Conservation (phyloP, 768 basidiomycete species). For the Trametes punicea region DNA sequence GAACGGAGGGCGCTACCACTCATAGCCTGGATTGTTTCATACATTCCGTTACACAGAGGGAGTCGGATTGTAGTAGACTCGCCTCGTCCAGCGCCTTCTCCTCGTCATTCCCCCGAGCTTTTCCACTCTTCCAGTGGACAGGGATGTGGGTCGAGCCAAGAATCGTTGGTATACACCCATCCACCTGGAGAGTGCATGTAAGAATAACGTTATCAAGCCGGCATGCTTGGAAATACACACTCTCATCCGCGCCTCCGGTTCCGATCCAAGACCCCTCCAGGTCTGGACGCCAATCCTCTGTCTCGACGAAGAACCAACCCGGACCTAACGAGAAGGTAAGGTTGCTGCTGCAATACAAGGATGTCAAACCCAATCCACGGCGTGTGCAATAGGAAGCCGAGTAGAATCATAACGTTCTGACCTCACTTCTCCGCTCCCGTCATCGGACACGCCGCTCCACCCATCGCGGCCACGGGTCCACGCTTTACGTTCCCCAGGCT, state of each 20-base stretch:
- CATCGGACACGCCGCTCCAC: conserved; percentile 54
- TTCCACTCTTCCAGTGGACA: conserved; percentile 41
- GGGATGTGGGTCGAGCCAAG: conserved; percentile 56
- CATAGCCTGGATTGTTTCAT: no score
- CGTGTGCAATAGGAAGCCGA: conserved; percentile 1
- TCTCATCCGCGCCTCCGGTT: conserved; percentile 33
- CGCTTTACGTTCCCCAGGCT: conserved; percentile 46
- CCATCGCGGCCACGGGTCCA: conserved; percentile 75
- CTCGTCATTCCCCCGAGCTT: conserved; percentile 52
- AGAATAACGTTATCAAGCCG: conserved; percentile 5
- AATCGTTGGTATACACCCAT: conserved; percentile 81
- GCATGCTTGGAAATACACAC: conserved; percentile 26
- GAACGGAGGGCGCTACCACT: no score
- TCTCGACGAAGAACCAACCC: conserved; percentile 72
- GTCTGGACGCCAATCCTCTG: conserved; percentile 77
- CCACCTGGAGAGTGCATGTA: conserved; percentile 45
- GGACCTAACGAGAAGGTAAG: conserved; percentile 74
- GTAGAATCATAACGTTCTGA: conserved; percentile 33
- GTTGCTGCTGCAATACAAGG: conserved; percentile 54
- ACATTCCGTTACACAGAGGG: not conserved
- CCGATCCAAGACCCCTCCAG: conserved; percentile 53
- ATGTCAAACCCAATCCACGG: not conserved
- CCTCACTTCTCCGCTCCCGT: conserved; percentile 58
- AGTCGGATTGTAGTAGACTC: conserved; percentile 48
- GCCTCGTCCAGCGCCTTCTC: conserved; percentile 64